phyloP scores from a whole-genome alignment of 768 basidiomycete genomes.

The Termitomyces sp. region DNA sequence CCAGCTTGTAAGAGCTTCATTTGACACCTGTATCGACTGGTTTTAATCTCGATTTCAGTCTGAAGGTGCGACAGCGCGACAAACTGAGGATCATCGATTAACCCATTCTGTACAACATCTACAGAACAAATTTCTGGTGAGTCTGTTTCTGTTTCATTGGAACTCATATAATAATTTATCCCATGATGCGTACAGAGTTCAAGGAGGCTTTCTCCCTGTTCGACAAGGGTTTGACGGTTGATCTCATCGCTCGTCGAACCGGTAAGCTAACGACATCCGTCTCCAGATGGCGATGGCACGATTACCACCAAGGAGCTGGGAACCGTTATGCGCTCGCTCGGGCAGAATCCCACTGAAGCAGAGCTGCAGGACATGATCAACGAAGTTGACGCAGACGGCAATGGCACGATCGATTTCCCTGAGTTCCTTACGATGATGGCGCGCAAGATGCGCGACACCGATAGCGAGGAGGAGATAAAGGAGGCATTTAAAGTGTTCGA shows the following conservation, averaged over 20 bases:
- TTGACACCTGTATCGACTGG: neutral
- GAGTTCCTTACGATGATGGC: slow-evolving; percentile 86
- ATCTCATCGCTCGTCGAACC: slow-evolving; percentile 4
- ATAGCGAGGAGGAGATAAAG: slow-evolving; percentile 90
- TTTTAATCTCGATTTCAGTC: slow-evolving; percentile 29
- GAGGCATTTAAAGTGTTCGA: slow-evolving; percentile 98
- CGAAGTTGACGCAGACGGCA: slow-evolving; percentile 79
- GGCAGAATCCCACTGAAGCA: slow-evolving; percentile 89
- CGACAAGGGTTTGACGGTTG: slow-evolving; percentile 69
- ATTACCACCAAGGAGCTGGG: slow-evolving; percentile 90
- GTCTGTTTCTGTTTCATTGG: neutral
- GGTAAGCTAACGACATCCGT: slow-evolving; percentile 2
- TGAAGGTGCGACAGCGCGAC: slow-evolving; percentile 39
- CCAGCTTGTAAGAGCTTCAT: slow-evolving; percentile 40
- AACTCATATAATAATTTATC: neutral
- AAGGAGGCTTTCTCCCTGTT: slow-evolving; percentile 99
- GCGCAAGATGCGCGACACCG: slow-evolving; percentile 87
- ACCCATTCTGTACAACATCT: neutral
- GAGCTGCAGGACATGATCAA: slow-evolving; percentile 95
- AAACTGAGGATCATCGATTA: neutral
- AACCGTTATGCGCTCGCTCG: slow-evolving; percentile 89
- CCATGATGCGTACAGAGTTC: slow-evolving; percentile 60
- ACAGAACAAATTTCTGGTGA: slow-evolving; percentile 91
- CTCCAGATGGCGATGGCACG: slow-evolving; percentile 85
- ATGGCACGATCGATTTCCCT: slow-evolving; percentile 81